Conservation (phyloP, 768 basidiomycete species). For the Agrocybe pediades region DNA sequence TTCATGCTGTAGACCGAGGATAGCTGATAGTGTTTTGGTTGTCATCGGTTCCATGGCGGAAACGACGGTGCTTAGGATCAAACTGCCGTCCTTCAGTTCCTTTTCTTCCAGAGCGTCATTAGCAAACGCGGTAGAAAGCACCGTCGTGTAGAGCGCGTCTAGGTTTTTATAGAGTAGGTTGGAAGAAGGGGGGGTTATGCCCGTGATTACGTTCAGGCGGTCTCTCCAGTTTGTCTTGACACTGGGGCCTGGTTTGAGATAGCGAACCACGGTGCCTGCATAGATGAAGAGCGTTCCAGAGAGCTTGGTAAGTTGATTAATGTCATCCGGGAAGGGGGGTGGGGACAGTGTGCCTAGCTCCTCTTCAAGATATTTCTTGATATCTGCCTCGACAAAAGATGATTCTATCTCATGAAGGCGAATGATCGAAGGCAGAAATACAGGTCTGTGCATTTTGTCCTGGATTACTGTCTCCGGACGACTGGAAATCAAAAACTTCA, state of each 20-base stretch:
- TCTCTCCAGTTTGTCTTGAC: background rate
- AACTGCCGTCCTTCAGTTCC: background rate
- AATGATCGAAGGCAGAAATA: background rate
- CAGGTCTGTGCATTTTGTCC: background rate
- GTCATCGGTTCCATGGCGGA: background rate
- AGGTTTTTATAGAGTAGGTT: background rate
- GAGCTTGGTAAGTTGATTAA: conserved; percentile 1
- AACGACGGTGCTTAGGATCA: background rate
- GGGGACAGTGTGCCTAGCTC: no score
- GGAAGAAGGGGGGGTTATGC: background rate
- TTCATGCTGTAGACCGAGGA: background rate
- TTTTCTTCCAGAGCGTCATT: background rate
- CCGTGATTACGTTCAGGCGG: background rate
- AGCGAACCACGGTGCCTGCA: conserved; percentile 7
- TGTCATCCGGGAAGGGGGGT: background rate
- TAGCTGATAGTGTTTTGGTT: background rate
- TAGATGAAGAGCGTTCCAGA: conserved; percentile 16
- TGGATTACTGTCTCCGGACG: conserved; percentile 8
- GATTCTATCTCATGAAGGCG: no score
- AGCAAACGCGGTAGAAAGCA: background rate
- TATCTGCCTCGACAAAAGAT: no score
- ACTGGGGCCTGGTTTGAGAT: background rate
- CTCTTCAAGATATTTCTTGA: no score
- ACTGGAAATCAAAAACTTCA: conserved; percentile 26
- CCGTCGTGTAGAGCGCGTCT: background rate